Evolutionary conservation across 192 early-diverging fungal species (phyloP), one percentile per base, ranked within the genome.

Genomic region (Backusella luteola): DNA sequence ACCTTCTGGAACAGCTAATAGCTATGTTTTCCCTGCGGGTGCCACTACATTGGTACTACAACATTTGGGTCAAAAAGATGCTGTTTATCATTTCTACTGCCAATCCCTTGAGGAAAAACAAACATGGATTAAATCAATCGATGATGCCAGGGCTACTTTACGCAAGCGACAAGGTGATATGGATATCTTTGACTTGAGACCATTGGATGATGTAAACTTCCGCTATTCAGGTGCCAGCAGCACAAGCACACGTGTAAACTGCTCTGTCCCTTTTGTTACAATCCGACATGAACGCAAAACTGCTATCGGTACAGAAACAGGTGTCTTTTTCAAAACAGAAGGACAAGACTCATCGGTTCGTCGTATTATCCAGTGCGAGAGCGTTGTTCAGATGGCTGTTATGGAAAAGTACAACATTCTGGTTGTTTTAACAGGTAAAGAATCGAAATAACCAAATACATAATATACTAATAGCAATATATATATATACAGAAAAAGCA

Each of bases 291-390:
- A 88, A 73, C 85, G 86, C 8, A 79, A 89, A 49, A 85, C 97
- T 52, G 87, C 95, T 15, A 83, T 98, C 38, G 97, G 94, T 68
- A 94, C 96, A 0, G 96, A 98, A 52, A 81, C 86, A 12, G 97
- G 97, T 21, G 84, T 98, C 19, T 97, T 90, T 74, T 78, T 78
- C 56, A 77, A 77, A 17, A 52, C 74, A 19, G 87, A 90, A 4
- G 82, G 85, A 2, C 84, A 87, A 52, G 86, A 83, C 69, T 83
- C 80, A 36, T 83, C 86, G 49, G 81, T 89, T 75, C 79, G 80
- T 77, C 85, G 87, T 73, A 84, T 91, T 41, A 80, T 96, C 38
- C 81, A 84, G 29, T 73, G 94, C 34, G 95, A 96, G 68, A 90
- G 89, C 76, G 91, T 97, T 44, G 83, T 80, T 44, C 96, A 97